Base-by-base conservation (phyloP, 2,329 filamentous ascomycete species). In the Fusarium camptoceras region DNA sequence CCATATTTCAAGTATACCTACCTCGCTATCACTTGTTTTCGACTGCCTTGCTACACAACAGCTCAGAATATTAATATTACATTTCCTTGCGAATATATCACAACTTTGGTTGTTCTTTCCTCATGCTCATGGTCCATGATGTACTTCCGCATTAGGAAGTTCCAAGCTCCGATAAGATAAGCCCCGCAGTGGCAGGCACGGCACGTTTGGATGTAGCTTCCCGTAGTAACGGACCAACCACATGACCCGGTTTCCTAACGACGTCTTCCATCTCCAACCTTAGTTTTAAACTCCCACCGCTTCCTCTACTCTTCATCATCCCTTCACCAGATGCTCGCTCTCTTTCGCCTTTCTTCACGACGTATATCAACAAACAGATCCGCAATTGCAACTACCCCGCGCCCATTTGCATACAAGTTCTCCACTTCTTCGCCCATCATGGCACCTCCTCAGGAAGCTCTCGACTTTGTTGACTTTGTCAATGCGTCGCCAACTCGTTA, bases 401-500 rank as follows among this genome's bases (percentile, higher is more conserved):
- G 49, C 42, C 47, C 39, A 27, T 59, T 57, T 15, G 28, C 56
- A 53, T 47, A 62, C 44, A 57, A 62, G 56, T 76, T 79, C 69
- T 77, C 75, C 55, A 77, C 78, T 43, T 75, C 79, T 2, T 51
- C 75, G 63, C 70, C 69, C 76, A 81, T 64, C 75, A 88, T 88
- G 87, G 82, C 85, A 50, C 83, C 85, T 53, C 83, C 84, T 37
- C 80, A 84, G 72, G 81, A 88, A 56, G 93, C 93, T 57, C 84
- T 92, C 81, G 93, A 97, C 84, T 97, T 98, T 81, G 83, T 97
- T 78, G 91, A 93, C 82, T 98, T 97, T 83, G 91, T 98, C 79
- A 97, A 98, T 82, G 92, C 91, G 69, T 98, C 94, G 62, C 96
- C 96, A 15, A 97, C 94, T 55, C 95, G 94, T 97, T 86, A 75